phyloP scores from a whole-genome alignment of 1,139 yeast species.

The Hansenula anomala region DNA sequence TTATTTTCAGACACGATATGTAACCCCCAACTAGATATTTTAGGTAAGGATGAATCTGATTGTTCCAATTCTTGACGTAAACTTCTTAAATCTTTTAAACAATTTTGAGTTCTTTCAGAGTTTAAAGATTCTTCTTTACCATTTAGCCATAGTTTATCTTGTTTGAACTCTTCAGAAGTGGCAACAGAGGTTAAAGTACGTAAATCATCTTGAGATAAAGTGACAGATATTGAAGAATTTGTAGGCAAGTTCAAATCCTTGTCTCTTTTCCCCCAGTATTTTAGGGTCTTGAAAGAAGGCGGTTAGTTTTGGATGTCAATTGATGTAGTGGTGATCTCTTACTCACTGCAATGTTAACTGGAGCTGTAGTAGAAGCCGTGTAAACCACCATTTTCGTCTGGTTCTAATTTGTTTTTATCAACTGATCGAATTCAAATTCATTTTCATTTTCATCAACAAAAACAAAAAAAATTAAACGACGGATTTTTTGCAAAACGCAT shows the following conservation, averaged over 20 bases:
- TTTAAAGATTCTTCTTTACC: constrained; percentile 65
- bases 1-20: constrained; percentile 92
- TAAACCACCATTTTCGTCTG: constrained; percentile 45
- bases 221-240: constrained; percentile 91
- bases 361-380: constrained; percentile 87
- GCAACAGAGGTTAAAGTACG: constrained; percentile 89
- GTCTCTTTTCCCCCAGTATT: constrained; percentile 98
- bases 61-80: constrained; percentile 56
- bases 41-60: constrained; percentile 46
- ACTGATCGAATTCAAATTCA: too few relatives aligned
- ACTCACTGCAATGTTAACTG: constrained; percentile 92
- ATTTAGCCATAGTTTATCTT: constrained; percentile 79
- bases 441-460: too few relatives aligned
- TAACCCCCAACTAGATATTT: constrained; percentile 58
- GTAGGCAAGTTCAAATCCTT: constrained; percentile 85
- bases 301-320: too few relatives aligned
- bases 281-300: constrained; percentile 79
- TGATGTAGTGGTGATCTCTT: too few relatives aligned
- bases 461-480: background rate
- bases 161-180: constrained; percentile 48
- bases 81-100: constrained; percentile 68
- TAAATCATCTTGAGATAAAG: constrained; percentile 84
- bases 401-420: too few relatives aligned
- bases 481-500: background rate
- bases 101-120: constrained; percentile 72